These are phyloP conservation scores for Metschnikowia bowlesiae DNA, from an alignment of 805 yeast species.

Conservation along the genomic window DNA sequence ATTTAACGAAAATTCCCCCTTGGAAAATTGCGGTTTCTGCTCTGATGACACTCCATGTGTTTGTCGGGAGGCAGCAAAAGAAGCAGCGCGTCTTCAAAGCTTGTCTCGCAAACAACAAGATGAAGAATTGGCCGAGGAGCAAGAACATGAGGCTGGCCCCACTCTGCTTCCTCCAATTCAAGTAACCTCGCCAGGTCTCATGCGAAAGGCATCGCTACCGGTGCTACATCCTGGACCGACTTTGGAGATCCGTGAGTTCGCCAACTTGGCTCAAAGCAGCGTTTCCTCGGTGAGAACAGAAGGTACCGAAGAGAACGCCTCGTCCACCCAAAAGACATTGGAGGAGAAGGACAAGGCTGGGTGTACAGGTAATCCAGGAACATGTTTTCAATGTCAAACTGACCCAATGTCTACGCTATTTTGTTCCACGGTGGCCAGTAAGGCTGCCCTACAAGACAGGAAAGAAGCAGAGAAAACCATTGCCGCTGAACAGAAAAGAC, in stretches of 20 bases:
- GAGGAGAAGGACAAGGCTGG: constrained; percentile 29
- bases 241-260: constrained; percentile 45
- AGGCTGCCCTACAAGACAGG: constrained; percentile 24
- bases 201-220: constrained; percentile 38
- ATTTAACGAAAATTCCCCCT: constrained; percentile 45
- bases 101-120: constrained; percentile 18
- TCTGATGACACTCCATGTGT: constrained; percentile 90
- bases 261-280: constrained; percentile 37
- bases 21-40: constrained; percentile 89
- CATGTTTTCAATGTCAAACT: constrained; percentile 74
- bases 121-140: constrained; percentile 13
- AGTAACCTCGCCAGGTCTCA: constrained; percentile 21
- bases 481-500: constrained; percentile 1
- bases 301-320: neutral
- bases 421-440: constrained; percentile 78
- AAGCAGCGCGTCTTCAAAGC: constrained; percentile 37
- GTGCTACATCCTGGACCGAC: constrained; percentile 65
- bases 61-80: constrained; percentile 72
- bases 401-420: constrained; percentile 88
- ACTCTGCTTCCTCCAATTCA: constrained; percentile 42
- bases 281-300: constrained; percentile 28
- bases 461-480: constrained; percentile 1
- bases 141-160: constrained; percentile 17
- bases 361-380: constrained; percentile 87
- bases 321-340: neutral